Conservation (phyloP, 306 rosid genomes). For the Ochetophila trinervis region DNA sequence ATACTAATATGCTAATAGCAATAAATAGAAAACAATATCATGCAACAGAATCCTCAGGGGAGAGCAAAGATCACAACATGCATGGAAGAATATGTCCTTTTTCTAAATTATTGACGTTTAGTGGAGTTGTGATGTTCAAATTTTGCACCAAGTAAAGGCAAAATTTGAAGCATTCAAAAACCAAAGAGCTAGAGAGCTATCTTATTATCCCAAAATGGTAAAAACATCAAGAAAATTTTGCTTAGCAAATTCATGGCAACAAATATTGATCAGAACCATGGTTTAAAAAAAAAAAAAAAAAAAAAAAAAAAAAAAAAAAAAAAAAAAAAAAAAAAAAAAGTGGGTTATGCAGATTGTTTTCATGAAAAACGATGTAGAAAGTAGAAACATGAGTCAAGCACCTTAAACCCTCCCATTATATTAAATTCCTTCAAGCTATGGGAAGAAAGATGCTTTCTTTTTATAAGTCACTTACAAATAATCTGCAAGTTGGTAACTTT, state of each 20-base stretch:
- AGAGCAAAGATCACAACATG: neutral
- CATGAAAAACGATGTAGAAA: too few relatives aligned
- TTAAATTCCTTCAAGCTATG: slow-evolving; percentile 15
- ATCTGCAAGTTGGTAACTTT: neutral
- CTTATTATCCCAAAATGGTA: neutral
- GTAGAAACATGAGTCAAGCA: neutral
- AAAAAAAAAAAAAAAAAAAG: neutral
- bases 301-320: neutral
- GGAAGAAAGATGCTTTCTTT: neutral
- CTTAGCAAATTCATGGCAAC: neutral
- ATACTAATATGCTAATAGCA: neutral
- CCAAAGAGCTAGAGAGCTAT: neutral
- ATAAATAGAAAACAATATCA: neutral
- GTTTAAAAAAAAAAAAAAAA: too few relatives aligned
- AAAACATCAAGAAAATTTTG: neutral
- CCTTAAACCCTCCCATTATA: neutral
- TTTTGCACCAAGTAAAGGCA: slow-evolving; percentile 6
- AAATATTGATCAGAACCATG: too few relatives aligned
- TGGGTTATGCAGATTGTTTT: neutral
- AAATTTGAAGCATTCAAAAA: neutral
- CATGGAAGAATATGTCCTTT: neutral
- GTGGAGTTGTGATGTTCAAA: neutral
- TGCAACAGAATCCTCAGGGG: neutral
- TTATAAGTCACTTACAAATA: neutral
- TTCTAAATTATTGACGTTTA: neutral